These are phyloP conservation scores for Tolypocladium ovalisporum DNA, from an alignment of 2,329 filamentous ascomycete genomes.

Conservation along the genomic window DNA sequence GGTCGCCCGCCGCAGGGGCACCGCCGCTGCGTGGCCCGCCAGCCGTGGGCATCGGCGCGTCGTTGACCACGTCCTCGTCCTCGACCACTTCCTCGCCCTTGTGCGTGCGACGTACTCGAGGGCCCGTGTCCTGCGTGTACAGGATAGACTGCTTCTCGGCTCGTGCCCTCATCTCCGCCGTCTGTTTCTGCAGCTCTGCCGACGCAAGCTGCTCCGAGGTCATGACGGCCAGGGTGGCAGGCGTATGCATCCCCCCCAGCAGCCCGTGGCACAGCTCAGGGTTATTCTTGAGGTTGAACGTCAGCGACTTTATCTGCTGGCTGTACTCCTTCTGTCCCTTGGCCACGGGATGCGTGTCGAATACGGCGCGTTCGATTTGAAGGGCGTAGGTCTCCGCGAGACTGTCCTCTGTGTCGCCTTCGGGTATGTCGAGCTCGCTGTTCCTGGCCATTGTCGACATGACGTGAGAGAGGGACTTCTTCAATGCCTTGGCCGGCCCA, in stretches of 20 bases:
- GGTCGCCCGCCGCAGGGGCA: not conserved
- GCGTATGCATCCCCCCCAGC: slow-evolving; percentile 59
- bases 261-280: slow-evolving; percentile 64
- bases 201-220: slow-evolving; percentile 82
- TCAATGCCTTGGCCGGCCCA: slow-evolving; percentile 57
- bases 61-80: slow-evolving; percentile 46
- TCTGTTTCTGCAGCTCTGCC: slow-evolving; percentile 72
- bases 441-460: slow-evolving; percentile 58
- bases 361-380: slow-evolving; percentile 65
- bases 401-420: slow-evolving; percentile 51
- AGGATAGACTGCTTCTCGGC: slow-evolving; percentile 79
- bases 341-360: slow-evolving; percentile 39
- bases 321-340: slow-evolving; percentile 39
- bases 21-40: slow-evolving; percentile 8
- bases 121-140: slow-evolving; percentile 57
- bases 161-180: slow-evolving; percentile 64
- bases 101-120: slow-evolving; percentile 78
- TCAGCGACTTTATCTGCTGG: slow-evolving; percentile 61
- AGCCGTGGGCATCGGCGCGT: slow-evolving; percentile 19
- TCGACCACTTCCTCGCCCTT: slow-evolving; percentile 91
- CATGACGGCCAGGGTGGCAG: slow-evolving; percentile 78
- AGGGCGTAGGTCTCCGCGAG: slow-evolving; percentile 62
- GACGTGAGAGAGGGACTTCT: slow-evolving; percentile 56
- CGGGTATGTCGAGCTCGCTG: slow-evolving; percentile 49
- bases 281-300: slow-evolving; percentile 86